phyloP scores from a whole-genome alignment of 129 eudicot species.

The Flaveria bidentis region DNA sequence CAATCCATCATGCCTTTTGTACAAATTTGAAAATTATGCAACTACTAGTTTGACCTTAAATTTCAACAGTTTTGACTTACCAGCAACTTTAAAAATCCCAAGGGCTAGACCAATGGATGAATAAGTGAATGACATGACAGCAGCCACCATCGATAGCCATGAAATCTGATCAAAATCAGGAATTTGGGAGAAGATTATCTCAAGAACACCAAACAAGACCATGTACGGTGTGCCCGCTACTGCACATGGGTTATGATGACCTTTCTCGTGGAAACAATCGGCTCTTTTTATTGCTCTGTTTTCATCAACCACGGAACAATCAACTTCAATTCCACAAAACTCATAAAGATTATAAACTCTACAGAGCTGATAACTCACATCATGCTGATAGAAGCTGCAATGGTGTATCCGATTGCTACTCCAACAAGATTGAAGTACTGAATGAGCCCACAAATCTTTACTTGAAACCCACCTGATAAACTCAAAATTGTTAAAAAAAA shows the following conservation, averaged over 20 bases:
- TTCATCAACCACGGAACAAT: background rate
- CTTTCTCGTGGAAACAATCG: conserved; percentile 72
- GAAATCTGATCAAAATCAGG: conserved; percentile 97
- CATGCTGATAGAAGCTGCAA: conserved; percentile 93
- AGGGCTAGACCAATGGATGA: conserved; percentile 94
- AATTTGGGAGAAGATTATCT: conserved; percentile 84
- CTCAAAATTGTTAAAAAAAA: background rate
- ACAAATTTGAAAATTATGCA: conserved; percentile 3
- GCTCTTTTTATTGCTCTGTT: conserved; percentile 90
- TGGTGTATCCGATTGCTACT: conserved; percentile 94
- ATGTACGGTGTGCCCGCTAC: conserved; percentile 81
- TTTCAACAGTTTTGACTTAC: conserved; percentile 40
- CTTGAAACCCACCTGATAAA: conserved; percentile 77
- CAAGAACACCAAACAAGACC: conserved; percentile 74
- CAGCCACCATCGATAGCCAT: conserved; percentile 96
- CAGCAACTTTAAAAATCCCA: conserved; percentile 78
- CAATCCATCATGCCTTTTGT: conserved; percentile 15
- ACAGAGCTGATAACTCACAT: conserved; percentile 44
- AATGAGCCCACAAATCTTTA: conserved; percentile 79
- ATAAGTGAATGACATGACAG: conserved; percentile 95
- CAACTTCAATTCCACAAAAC: background rate
- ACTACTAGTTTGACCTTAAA: conserved; percentile 5
- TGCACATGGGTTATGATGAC: conserved; percentile 54
- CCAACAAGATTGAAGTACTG: conserved; percentile 93
- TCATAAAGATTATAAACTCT: too few relatives aligned